These are phyloP conservation scores for Penicillium italicum DNA, from an alignment of 2,329 filamentous ascomycete species.

Conservation along the genomic window DNA sequence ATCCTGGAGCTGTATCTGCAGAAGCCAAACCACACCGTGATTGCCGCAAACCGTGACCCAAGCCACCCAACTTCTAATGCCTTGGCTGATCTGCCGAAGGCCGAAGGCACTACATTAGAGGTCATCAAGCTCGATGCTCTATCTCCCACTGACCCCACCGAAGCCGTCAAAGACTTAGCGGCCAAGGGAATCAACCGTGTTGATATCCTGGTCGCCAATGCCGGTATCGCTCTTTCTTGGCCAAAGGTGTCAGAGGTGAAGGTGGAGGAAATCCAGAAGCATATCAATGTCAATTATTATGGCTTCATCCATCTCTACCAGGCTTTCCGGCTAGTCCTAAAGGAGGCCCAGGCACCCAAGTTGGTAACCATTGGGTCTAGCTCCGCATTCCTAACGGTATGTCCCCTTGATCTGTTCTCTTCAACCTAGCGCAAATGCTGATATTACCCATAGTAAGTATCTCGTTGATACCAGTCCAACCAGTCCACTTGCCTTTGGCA, in stretches of 20 bases:
- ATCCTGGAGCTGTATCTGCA: background rate
- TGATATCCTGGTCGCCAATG: background rate
- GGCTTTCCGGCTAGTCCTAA: background rate
- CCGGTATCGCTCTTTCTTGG: background rate
- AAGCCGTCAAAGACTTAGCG: background rate
- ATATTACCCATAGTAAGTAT: background rate
- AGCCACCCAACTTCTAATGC: background rate
- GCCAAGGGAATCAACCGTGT: background rate
- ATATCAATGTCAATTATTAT: background rate
- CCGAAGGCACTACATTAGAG: background rate
- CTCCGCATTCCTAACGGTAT: background rate
- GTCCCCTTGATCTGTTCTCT: background rate
- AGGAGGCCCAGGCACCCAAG: background rate
- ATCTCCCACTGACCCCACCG: background rate
- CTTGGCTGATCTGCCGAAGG: background rate
- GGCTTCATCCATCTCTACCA: background rate
- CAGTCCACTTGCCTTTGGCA: background rate
- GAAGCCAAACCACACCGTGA: background rate
- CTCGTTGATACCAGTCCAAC: background rate
- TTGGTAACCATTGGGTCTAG: background rate
- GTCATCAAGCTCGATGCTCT: background rate
- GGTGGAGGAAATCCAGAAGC: background rate
- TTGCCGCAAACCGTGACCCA: background rate
- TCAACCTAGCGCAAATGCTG: background rate
- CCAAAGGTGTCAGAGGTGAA: background rate